These are phyloP conservation scores for Dioszegia crocea DNA, from an alignment of 768 basidiomycete species.

Conservation along the genomic window DNA sequence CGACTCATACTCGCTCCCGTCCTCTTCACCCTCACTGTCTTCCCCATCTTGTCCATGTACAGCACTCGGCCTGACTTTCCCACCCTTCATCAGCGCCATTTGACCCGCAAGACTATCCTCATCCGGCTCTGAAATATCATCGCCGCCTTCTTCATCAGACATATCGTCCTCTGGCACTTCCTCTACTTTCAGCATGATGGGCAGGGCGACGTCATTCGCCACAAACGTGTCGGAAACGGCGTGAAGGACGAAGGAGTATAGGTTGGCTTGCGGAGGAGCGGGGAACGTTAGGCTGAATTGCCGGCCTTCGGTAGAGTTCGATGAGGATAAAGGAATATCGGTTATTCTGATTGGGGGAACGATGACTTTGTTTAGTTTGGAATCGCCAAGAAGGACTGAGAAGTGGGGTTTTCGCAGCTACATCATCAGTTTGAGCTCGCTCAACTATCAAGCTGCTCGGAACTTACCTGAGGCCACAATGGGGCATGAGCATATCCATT, in stretches of 20 bases:
- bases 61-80: slow-evolving; percentile 72
- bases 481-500: slow-evolving; percentile 80
- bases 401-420: slow-evolving; percentile 84
- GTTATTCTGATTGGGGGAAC: slow-evolving; percentile 78
- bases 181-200: slow-evolving; percentile 62
- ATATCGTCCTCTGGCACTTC: slow-evolving; percentile 19
- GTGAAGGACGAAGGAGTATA: slow-evolving; percentile 84
- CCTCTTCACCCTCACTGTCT: slow-evolving; percentile 56
- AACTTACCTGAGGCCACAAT: slow-evolving; percentile 77
- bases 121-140: slow-evolving; percentile 96
- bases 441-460: slow-evolving; percentile 34
- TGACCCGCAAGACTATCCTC: slow-evolving; percentile 95
- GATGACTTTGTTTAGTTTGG: slow-evolving; percentile 75
- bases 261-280: slow-evolving; percentile 74
- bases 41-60: slow-evolving; percentile 57
- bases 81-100: slow-evolving; percentile 94
- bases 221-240: slow-evolving; percentile 84
- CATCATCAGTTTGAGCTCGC: not conserved
- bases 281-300: slow-evolving; percentile 89
- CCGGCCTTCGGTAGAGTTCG: slow-evolving; percentile 23
- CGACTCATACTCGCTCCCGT: slow-evolving; percentile 53
- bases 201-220: slow-evolving; percentile 50
- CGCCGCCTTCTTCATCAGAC: slow-evolving; percentile 61
- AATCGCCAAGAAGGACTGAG: slow-evolving; percentile 87
- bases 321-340: slow-evolving; percentile 61